Evolutionary conservation across 2,329 filamentous ascomycete species (phyloP), one percentile per base, ranked within the genome.

Genomic region (Penicillium glabrum): DNA sequence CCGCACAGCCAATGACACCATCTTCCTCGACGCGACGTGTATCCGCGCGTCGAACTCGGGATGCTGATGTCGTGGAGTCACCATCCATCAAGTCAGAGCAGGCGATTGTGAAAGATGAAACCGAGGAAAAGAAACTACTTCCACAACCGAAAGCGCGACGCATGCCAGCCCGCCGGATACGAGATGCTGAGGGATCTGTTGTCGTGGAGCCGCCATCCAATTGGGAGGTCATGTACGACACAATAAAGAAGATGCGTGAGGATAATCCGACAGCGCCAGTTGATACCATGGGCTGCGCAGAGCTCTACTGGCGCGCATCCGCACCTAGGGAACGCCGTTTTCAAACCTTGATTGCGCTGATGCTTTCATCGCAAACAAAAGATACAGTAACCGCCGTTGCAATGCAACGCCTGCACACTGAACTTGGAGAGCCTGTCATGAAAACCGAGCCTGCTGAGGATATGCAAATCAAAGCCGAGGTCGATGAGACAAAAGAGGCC

Each of bases 241-340:
- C 85, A 0, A 89, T 96, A 45, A 88, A 88, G 67, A 83, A 85
- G 68, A 97, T 98, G 92, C 88, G 76, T 77, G 89, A 71, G 71
- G 83, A 79, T 75, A 89, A 83, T 39, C 75, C 83, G 5, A 79
- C 76, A 0, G 95, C 95, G 1, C 90, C 93, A 0, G 95, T 99
- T 11, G 95, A 99, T 73, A 98, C 93, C 0, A 97, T 98, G 93
- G 95, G 95, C 11, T 99, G 95, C 75, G 92, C 77, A 24, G 73
- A 80, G 46, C 65, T 79, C 9, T 74, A 76, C 61, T 79, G 75
- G 75, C 72, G 69, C 7, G 68, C 68, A 0, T 78, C 77, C 1
- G 71, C 72, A 19, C 75, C 76, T 1, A 73, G 79, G 53, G 83
- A 88, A 69, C 86, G 86, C 70, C 84, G 93, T 7, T 93, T 96